Conservation (phyloP, 169 alveolate genomes). For the Plasmodium coatneyi region DNA sequence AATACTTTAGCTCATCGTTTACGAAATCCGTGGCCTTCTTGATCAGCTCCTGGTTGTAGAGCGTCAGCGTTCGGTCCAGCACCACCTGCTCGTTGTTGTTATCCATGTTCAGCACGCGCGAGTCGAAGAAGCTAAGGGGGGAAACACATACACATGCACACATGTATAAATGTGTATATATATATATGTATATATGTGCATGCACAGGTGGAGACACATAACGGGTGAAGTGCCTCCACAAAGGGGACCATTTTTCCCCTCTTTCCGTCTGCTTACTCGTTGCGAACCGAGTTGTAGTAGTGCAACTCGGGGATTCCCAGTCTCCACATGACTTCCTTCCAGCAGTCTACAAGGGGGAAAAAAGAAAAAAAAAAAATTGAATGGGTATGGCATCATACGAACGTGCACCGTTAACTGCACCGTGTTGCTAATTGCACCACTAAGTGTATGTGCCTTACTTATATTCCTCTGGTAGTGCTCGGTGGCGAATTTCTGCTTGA, state of each 20-base stretch:
- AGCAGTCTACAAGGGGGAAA: slow-evolving; percentile 6
- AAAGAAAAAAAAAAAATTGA: too few relatives aligned
- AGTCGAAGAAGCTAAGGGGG: neutral
- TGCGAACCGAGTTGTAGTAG: slow-evolving; percentile 58
- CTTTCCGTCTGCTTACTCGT: slow-evolving; percentile 25
- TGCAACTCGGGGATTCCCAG: slow-evolving; percentile 71
- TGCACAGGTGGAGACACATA: neutral
- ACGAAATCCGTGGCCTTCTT: slow-evolving; percentile 69
- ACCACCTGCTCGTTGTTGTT: slow-evolving; percentile 34
- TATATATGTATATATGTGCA: neutral
- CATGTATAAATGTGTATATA: neutral
- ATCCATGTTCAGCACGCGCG: slow-evolving; percentile 9
- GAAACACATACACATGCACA: neutral
- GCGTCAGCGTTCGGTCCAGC: slow-evolving; percentile 13
- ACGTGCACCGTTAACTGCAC: neutral
- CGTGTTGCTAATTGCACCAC: neutral
- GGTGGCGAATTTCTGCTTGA: slow-evolving; percentile 82
- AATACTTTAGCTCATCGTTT: slow-evolving; percentile 51
- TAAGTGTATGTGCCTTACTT: neutral
- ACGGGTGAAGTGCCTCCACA: too few relatives aligned
- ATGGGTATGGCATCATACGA: neutral
- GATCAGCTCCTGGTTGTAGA: slow-evolving; percentile 57
- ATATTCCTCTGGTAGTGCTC: slow-evolving; percentile 80
- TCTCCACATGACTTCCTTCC: slow-evolving; percentile 76
- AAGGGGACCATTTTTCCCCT: too few relatives aligned